Evolutionary conservation across 2,329 filamentous ascomycete species (phyloP), one percentile per base, ranked within the genome.

Genomic region (Hymenotorrendiella dingleyae): DNA sequence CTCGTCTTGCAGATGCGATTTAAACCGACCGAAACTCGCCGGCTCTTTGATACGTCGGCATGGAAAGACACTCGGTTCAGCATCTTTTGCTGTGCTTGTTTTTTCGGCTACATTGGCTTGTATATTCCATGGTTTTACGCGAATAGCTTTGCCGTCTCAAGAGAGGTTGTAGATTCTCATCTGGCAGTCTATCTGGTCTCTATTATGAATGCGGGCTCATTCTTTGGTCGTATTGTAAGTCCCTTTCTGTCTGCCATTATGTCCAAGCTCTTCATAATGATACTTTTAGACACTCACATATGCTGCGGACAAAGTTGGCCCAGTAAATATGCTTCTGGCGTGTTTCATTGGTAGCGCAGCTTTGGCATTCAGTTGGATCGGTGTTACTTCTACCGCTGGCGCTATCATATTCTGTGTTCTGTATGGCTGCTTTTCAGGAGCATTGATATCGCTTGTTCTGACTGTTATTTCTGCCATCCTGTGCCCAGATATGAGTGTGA

Each of bases 1-100:
- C 20, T 34, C n/a, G 70, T 45, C 61, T 39, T 74, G 10, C 73
- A 72, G 0, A 60, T 79, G 27, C 67, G 61, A 1, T 6, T 3
- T 8, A 29, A 23, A 0, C 28, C 38, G 9, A 19, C 38, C 5
- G 4, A n/a, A n/a, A 23, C n/a, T 3, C 11, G 29, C 5, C 29
- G 12, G 2, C 9, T 33, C 12, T 23, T 19, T 12, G 10, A n/a
- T n/a, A 5, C 4, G 11, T 9, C 19, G 2, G 24, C 27, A n/a
- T 34, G 3, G 27, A 41, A 45, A 9, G 45, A 48, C 10, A 7
- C 32, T 12, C 26, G 45, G 7, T 52, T 49, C 22, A 17, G 27
- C 3, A 29, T 52, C 16, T 50, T 66, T 29, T 62, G 74, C 29
- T 61, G 80, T 2, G 66, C 54, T 4, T 61, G 79, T 40, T 51